phyloP scores from a whole-genome alignment of 1,139 yeast genomes.

The Zygosaccharomyces sapae region DNA sequence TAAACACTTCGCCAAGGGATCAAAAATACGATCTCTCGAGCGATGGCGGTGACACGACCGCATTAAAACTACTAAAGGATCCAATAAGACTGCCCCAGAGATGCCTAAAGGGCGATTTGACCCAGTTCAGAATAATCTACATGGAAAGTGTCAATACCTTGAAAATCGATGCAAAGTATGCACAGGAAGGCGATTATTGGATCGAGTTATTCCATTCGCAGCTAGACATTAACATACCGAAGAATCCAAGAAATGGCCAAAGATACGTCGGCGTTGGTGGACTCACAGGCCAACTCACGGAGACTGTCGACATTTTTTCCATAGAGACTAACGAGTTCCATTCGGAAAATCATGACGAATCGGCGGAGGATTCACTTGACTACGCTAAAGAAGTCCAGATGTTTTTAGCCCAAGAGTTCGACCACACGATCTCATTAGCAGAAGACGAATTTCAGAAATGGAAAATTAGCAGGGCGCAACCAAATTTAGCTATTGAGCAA shows the following conservation, averaged over 20 bases:
- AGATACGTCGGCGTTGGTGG: slow-evolving; percentile 64
- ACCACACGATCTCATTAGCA: slow-evolving; percentile 35
- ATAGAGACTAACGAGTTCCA: slow-evolving; percentile 49
- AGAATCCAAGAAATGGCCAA: slow-evolving; percentile 26
- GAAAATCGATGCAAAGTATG: slow-evolving; percentile 54
- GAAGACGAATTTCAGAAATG: slow-evolving; percentile 35
- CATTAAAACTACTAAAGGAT: slow-evolving; percentile 17
- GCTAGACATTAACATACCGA: slow-evolving; percentile 49
- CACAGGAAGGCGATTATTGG: slow-evolving; percentile 45
- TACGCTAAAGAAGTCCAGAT: slow-evolving; percentile 33
- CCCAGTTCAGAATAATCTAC: slow-evolving; percentile 38
- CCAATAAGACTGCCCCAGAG: slow-evolving; percentile 20
- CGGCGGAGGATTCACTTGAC: slow-evolving; percentile 22
- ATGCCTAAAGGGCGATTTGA: slow-evolving; percentile 17
- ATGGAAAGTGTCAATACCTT: slow-evolving; percentile 54
- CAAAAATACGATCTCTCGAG: slow-evolving; percentile 25
- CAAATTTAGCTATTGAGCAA: slow-evolving; percentile 12
- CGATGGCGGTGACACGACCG: slow-evolving; percentile 28
- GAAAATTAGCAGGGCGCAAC: slow-evolving; percentile 29
- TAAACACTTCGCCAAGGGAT: slow-evolving; percentile 26
- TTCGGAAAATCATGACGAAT: slow-evolving; percentile 38
- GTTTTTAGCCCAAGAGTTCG: slow-evolving; percentile 34
- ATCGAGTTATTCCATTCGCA: slow-evolving; percentile 55
- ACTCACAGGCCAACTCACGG: slow-evolving; percentile 75
- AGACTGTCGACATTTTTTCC: slow-evolving; percentile 57